A percentile compares a stretch with the other conserved stretches of the same genome.
Conservation (phyloP, 2,329 filamentous ascomycete species). For the Trichoderma afroharzianum region DNA sequence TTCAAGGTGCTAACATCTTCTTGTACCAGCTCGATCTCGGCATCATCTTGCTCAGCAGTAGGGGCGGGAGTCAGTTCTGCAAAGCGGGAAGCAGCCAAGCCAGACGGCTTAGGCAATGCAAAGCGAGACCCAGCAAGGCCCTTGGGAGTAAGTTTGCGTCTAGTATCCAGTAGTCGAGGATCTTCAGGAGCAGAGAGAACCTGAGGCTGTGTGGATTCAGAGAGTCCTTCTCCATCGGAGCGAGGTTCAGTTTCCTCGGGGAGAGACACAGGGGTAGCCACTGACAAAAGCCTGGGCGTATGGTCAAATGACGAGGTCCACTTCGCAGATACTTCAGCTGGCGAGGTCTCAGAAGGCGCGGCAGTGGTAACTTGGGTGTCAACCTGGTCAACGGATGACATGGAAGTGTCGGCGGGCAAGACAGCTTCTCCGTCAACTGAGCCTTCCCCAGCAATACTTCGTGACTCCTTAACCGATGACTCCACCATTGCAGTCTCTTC, state of each 20-base stretch:
- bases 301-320: constrained; percentile 57
- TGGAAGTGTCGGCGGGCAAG: constrained; percentile 45
- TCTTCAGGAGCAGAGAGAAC: constrained; percentile 16
- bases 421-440: constrained; percentile 42
- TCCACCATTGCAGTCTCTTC: constrained; percentile 20
- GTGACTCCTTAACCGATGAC: constrained; percentile 24
- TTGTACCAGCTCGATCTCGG: constrained; percentile 30
- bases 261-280: constrained; percentile 61
- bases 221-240: constrained; percentile 21
- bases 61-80: constrained; percentile 36
- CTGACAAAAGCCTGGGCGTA: constrained; percentile 32
- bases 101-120: constrained; percentile 42
- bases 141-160: constrained; percentile 33
- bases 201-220: constrained; percentile 18
- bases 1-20: constrained; percentile 21
- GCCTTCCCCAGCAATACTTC: constrained; percentile 26
- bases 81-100: constrained; percentile 44
- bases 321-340: constrained; percentile 46
- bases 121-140: constrained; percentile 47
- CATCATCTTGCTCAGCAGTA: constrained; percentile 20
- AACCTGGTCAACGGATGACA: constrained; percentile 53
- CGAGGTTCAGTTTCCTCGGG: constrained; percentile 37
- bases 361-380: constrained; percentile 52
- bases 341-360: constrained; percentile 51
- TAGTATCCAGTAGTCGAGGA: constrained; percentile 24